Evolutionary conservation across 768 basidiomycete genomes (phyloP).

Genomic region (Panaeolus cyanescens): DNA sequence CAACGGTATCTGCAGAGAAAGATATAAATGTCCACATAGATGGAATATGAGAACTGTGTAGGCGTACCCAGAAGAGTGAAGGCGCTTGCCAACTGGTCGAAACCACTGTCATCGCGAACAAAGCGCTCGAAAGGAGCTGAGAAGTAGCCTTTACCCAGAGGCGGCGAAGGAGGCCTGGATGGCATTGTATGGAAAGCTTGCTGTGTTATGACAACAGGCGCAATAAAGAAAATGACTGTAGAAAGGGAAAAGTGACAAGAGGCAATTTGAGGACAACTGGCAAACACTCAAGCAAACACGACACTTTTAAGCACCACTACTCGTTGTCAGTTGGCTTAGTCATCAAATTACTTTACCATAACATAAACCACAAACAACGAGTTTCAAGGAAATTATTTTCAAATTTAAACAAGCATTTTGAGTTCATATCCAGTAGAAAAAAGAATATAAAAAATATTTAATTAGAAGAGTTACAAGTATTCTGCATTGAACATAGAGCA

Average conservation of each 20-base stretch:
- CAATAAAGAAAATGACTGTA: neutral
- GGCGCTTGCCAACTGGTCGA: slow-evolving; percentile 72
- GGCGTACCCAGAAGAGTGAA: slow-evolving; percentile 82
- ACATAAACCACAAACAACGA: neutral
- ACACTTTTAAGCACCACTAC: slow-evolving; percentile 13
- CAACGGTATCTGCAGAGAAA: slow-evolving; percentile 73
- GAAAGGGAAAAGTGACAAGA: neutral
- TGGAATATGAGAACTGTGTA: slow-evolving; percentile 4
- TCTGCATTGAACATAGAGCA: neutral
- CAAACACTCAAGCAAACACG: neutral
- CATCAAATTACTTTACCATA: neutral
- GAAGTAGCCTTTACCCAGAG: slow-evolving; percentile 55
- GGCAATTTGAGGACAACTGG: neutral
- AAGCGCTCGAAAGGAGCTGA: slow-evolving; percentile 74
- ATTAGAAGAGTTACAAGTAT: neutral
- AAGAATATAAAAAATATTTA: neutral
- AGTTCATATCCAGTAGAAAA: neutral
- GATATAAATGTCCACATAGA: slow-evolving; percentile 25
- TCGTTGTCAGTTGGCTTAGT: slow-evolving; percentile 9
- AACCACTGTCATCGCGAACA: slow-evolving; percentile 64
- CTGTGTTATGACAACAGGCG: neutral
- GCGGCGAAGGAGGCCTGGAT: slow-evolving; percentile 47
- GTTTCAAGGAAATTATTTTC: neutral
- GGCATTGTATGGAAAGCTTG: slow-evolving; percentile 27
- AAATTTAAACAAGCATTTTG: neutral